Conservation (phyloP, 257 asterid species). For the Ballota nigra region DNA sequence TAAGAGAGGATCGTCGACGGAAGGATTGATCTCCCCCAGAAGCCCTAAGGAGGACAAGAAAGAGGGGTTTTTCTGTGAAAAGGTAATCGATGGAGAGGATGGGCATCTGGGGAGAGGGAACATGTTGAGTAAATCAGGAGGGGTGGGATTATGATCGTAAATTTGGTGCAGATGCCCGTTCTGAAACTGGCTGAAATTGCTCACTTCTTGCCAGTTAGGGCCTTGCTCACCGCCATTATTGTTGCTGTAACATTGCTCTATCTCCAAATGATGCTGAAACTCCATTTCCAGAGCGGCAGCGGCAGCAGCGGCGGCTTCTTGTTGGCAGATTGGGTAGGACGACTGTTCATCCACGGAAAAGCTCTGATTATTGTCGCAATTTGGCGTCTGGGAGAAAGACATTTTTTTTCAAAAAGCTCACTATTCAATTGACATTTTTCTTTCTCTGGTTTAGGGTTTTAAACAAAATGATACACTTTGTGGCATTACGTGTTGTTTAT, state of each 20-base stretch:
- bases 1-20: slow-evolving; percentile 53
- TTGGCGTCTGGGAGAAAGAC: slow-evolving; percentile 41
- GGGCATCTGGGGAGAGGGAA: slow-evolving; percentile 63
- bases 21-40: slow-evolving; percentile 46
- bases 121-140: slow-evolving; percentile 64
- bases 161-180: slow-evolving; percentile 28
- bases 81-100: slow-evolving; percentile 37
- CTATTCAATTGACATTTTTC: not conserved
- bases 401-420: too few species aligned
- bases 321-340: slow-evolving; percentile 26
- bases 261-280: slow-evolving; percentile 56
- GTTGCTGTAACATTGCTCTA: slow-evolving; percentile 41
- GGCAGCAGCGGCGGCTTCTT: slow-evolving; percentile 29
- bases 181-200: slow-evolving; percentile 16
- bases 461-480: not conserved
- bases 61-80: slow-evolving; percentile 36
- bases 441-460: not conserved
- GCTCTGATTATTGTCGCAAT: slow-evolving; percentile 25
- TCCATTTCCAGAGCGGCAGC: slow-evolving; percentile 60
- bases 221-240: slow-evolving; percentile 24
- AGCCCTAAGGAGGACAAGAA: slow-evolving; percentile 70
- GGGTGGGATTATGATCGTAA: slow-evolving; percentile 25
- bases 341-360: slow-evolving; percentile 47
- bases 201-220: slow-evolving; percentile 55
- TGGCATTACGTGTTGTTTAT: not conserved